Percentiles rank a stretch among this genome's conserved stretches.
phyloP scores from a whole-genome alignment of 1,139 yeast genomes.

The Lodderomyces orthopsilosis region DNA sequence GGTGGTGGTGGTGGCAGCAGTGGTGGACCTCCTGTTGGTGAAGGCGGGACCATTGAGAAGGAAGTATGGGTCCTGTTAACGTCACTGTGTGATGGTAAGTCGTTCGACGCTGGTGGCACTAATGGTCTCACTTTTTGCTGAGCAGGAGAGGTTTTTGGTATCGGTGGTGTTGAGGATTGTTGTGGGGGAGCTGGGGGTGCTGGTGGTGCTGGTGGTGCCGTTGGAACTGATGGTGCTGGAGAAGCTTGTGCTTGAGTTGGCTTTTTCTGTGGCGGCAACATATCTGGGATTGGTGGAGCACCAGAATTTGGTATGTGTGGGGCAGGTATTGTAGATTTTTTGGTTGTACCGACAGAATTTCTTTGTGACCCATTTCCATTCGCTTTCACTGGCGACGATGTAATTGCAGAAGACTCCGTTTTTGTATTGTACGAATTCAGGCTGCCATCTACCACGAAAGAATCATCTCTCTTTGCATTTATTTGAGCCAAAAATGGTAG shows the following conservation, averaged over 20 bases:
- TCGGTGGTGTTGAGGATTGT: slow-evolving; percentile 7
- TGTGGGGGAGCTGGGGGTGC: slow-evolving; percentile 12
- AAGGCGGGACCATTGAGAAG: slow-evolving; percentile 13
- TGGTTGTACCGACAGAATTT: neutral
- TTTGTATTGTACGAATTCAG: slow-evolving; percentile 18
- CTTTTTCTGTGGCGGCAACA: slow-evolving; percentile 4
- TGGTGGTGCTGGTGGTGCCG: slow-evolving; percentile 10
- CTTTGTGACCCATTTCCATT: neutral
- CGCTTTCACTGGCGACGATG: neutral
- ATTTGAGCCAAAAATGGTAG: slow-evolving; percentile 44
- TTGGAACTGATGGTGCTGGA: slow-evolving; percentile 4
- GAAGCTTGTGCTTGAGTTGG: slow-evolving; percentile 5
- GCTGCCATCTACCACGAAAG: slow-evolving; percentile 34
- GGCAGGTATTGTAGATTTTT: slow-evolving; percentile 3
- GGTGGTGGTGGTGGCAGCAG: slow-evolving; percentile 21
- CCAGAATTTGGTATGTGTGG: slow-evolving; percentile 4
- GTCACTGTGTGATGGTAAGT: neutral
- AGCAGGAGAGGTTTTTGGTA: slow-evolving; percentile 10
- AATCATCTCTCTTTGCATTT: slow-evolving; percentile 38
- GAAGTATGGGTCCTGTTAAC: slow-evolving; percentile 1
- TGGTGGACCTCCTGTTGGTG: slow-evolving; percentile 14
- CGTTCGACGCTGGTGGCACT: neutral
- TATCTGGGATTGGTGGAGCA: slow-evolving; percentile 7
- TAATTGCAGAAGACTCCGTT: slow-evolving; percentile 10
- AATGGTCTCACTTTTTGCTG: neutral